Conservation (phyloP, 495 filamentous ascomycete genomes). For the Aspergillus heteromorphus region DNA sequence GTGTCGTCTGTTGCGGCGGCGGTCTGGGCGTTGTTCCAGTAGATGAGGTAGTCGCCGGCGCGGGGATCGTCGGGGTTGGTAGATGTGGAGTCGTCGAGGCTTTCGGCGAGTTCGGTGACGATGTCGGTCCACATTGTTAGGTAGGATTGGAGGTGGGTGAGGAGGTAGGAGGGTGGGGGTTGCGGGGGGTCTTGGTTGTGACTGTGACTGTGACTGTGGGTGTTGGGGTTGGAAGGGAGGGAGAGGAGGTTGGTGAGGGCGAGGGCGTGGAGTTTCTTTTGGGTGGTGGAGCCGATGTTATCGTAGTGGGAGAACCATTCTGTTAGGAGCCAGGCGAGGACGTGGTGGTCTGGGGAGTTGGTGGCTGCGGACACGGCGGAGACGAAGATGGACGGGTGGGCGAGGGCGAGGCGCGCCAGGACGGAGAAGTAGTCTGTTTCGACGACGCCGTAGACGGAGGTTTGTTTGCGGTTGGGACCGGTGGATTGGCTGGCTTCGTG, state of each 20-base stretch:
- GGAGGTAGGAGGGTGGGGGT: constrained; percentile 48
- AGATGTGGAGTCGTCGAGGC: constrained; percentile 36
- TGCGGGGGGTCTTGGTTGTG: no score
- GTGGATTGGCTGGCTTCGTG: constrained; percentile 69
- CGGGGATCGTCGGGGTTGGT: constrained; percentile 33
- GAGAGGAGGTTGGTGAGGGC: constrained; percentile 77
- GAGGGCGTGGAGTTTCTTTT: constrained; percentile 76
- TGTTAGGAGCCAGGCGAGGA: constrained; percentile 64
- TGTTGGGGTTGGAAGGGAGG: constrained; percentile 39
- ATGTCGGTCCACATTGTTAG: constrained; percentile 67
- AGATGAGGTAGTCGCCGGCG: constrained; percentile 47
- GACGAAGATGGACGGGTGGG: constrained; percentile 60
- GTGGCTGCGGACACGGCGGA: constrained; percentile 44
- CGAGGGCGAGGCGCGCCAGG: constrained; percentile 72
- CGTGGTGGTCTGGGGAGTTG: constrained; percentile 40
- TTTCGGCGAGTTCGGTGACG: constrained; percentile 55
- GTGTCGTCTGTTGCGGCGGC: constrained; percentile 26
- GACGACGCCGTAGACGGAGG: constrained; percentile 59
- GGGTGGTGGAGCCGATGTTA: constrained; percentile 65
- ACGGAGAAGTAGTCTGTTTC: constrained; percentile 80
- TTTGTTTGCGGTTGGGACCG: constrained; percentile 62
- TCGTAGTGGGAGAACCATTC: constrained; percentile 91
- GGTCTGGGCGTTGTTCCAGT: constrained; percentile 37
- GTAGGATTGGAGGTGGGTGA: constrained; percentile 57
- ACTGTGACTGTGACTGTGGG: no score